Evolutionary conservation across 768 basidiomycete species (phyloP).

Genomic region (Psilocybe cyanescens): DNA sequence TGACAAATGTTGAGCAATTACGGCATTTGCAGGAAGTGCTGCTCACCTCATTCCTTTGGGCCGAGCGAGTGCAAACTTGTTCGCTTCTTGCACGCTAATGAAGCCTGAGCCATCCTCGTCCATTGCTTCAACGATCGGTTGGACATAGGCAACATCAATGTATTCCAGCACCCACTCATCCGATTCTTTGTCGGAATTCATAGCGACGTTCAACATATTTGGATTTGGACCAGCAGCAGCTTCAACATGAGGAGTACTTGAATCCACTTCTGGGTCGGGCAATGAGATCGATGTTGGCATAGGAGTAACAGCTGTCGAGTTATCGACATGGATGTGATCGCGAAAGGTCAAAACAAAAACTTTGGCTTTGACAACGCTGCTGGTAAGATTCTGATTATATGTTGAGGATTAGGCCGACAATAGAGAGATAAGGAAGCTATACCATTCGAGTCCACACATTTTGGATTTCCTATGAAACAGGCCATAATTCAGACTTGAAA

Average conservation of each 20-base stretch:
- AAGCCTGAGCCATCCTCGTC: constrained; percentile 32
- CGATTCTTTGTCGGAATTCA: not conserved
- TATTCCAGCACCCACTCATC: constrained; percentile 29
- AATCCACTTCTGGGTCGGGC: not conserved
- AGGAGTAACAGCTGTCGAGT: constrained; percentile 1
- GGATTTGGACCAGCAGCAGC: not conserved
- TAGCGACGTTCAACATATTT: not conserved
- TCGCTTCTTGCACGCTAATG: constrained; percentile 32
- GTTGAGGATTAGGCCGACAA: no score
- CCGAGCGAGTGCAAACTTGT: constrained; percentile 25
- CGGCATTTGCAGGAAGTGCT: not conserved
- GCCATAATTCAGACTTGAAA: not conserved
- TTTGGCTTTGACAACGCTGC: constrained; percentile 15
- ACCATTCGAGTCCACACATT: constrained; percentile 13
- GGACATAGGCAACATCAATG: constrained; percentile 28
- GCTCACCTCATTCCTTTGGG: constrained; percentile 27
- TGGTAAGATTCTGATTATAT: not conserved
- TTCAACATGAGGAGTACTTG: not conserved
- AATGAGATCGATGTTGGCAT: not conserved
- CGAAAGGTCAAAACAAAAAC: constrained; percentile 15
- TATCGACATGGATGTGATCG: constrained; percentile 6
- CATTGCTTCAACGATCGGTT: constrained; percentile 29
- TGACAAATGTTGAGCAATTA: not conserved
- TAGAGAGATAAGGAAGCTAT: not conserved
- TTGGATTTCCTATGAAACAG: constrained; percentile 8